Evolutionary conservation across 2,329 filamentous ascomycete genomes (phyloP).

Genomic region (Microdochium bolleyi): DNA sequence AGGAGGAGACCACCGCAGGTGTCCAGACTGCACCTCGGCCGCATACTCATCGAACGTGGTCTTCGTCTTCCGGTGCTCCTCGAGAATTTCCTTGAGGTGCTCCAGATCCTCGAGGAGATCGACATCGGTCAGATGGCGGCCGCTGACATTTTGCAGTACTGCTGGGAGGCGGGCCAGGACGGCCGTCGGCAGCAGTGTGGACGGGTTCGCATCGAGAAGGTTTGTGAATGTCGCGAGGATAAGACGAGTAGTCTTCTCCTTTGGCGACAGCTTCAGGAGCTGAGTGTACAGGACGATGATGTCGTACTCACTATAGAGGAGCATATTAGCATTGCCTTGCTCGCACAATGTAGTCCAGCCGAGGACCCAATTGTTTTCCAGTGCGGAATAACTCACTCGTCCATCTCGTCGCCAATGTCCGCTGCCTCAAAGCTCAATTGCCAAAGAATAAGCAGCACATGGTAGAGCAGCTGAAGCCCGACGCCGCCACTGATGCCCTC

Average conservation of each 20-base stretch:
- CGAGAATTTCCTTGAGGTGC: constrained; percentile 52
- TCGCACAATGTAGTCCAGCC: no score
- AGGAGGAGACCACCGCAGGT: constrained; percentile 87
- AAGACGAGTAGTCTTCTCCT: constrained; percentile 94
- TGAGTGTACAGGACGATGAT: constrained; percentile 89
- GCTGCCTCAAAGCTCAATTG: constrained; percentile 92
- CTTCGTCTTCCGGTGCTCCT: constrained; percentile 62
- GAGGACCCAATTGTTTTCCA: not conserved
- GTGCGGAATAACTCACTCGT: constrained; percentile 55
- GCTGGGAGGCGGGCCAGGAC: constrained; percentile 75
- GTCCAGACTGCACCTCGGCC: constrained; percentile 52
- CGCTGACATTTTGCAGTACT: constrained; percentile 54
- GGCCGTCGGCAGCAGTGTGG: constrained; percentile 74
- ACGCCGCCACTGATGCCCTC: constrained; percentile 72
- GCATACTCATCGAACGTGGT: constrained; percentile 25
- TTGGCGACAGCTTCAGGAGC: constrained; percentile 83
- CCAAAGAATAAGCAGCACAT: constrained; percentile 90
- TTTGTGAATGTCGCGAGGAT: constrained; percentile 85
- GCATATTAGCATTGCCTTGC: constrained; percentile 18
- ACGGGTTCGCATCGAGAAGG: constrained; percentile 62
- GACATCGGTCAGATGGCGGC: constrained; percentile 55
- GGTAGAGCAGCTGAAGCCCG: constrained; percentile 86
- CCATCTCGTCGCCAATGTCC: constrained; percentile 63
- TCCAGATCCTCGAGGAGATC: constrained; percentile 57
- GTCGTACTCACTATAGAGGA: constrained; percentile 70